phyloP scores from a whole-genome alignment of 495 filamentous ascomycete genomes.

The Bacidia gigantensis region DNA sequence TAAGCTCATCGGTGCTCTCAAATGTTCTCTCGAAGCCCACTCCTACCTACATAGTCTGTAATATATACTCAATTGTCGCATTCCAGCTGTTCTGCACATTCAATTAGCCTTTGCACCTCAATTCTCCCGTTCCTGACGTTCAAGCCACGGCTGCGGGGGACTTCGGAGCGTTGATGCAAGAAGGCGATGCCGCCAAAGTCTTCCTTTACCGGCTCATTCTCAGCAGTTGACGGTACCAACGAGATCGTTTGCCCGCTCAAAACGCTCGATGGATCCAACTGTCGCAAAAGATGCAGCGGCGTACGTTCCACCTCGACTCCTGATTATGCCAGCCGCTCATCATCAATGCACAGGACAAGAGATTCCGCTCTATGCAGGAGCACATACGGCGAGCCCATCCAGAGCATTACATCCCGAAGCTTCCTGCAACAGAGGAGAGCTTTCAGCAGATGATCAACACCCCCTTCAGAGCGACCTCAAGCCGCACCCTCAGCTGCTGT shows the following conservation, averaged over 20 bases:
- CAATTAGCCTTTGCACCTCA: not conserved
- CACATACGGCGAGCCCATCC: constrained; percentile 96
- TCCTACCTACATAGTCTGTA: not conserved
- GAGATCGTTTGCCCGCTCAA: constrained; percentile 93
- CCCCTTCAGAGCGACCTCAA: constrained; percentile 60
- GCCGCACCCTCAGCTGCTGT: constrained; percentile 19
- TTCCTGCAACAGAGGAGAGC: constrained; percentile 96
- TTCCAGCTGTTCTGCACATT: not conserved
- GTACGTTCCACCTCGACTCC: constrained; percentile 46
- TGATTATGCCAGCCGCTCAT: constrained; percentile 2
- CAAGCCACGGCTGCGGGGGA: not conserved
- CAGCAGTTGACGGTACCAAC: constrained; percentile 79
- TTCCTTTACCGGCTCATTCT: constrained; percentile 79
- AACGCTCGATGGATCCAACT: constrained; percentile 93
- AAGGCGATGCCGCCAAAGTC: constrained; percentile 75
- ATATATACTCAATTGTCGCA: not conserved
- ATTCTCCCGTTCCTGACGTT: not conserved
- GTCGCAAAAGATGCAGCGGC: constrained; percentile 92
- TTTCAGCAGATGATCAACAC: constrained; percentile 91
- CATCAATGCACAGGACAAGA: constrained; percentile 58
- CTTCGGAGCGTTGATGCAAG: too few relatives aligned
- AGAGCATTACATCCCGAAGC: constrained; percentile 95
- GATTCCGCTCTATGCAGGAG: constrained; percentile 98
- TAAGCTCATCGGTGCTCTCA: not conserved
- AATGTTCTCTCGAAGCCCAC: not conserved